These are phyloP conservation scores for Noccaea caerulescens DNA, from an alignment of 345 rosid species.

Conservation along the genomic window DNA sequence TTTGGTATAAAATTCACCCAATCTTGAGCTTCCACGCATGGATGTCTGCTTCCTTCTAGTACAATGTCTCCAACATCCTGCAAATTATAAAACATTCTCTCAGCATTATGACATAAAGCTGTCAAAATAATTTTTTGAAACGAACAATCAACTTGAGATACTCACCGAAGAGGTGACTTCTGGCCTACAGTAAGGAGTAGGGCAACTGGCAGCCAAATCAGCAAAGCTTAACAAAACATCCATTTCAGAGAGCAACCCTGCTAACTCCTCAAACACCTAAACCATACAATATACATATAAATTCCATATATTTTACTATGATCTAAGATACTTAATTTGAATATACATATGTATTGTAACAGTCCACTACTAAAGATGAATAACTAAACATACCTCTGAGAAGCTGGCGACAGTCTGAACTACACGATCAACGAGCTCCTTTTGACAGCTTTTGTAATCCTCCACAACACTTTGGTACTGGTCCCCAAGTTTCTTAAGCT, in stretches of 20 bases:
- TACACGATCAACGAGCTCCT: slow-evolving; percentile 79
- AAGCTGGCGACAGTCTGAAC: slow-evolving; percentile 81
- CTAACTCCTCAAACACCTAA: slow-evolving; percentile 84
- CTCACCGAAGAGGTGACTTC: slow-evolving; percentile 75
- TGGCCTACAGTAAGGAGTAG: slow-evolving; percentile 93
- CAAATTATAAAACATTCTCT: slow-evolving; percentile 29
- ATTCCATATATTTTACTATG: not conserved
- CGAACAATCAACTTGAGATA: slow-evolving; percentile 31
- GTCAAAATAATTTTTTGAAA: not conserved
- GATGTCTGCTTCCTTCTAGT: slow-evolving; percentile 93
- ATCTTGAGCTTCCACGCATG: slow-evolving; percentile 98
- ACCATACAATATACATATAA: slow-evolving; percentile 30
- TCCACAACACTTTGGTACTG: slow-evolving; percentile 86
- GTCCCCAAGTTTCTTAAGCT: slow-evolving; percentile 91
- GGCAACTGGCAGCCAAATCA: slow-evolving; percentile 90
- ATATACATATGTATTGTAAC: not conserved
- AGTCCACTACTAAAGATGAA: not conserved
- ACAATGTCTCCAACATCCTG: slow-evolving; percentile 86
- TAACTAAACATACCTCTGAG: slow-evolving; percentile 65
- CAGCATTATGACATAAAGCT: slow-evolving; percentile 3
- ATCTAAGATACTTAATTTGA: not conserved
- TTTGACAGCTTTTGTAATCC: slow-evolving; percentile 78
- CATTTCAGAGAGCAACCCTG: slow-evolving; percentile 78
- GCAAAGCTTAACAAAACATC: slow-evolving; percentile 97
- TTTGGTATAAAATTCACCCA: slow-evolving; percentile 99